Evolutionary conservation across 306 rosid genomes (phyloP), one percentile per base, ranked within the genome.

Genomic region (Datisca glomerata): DNA sequence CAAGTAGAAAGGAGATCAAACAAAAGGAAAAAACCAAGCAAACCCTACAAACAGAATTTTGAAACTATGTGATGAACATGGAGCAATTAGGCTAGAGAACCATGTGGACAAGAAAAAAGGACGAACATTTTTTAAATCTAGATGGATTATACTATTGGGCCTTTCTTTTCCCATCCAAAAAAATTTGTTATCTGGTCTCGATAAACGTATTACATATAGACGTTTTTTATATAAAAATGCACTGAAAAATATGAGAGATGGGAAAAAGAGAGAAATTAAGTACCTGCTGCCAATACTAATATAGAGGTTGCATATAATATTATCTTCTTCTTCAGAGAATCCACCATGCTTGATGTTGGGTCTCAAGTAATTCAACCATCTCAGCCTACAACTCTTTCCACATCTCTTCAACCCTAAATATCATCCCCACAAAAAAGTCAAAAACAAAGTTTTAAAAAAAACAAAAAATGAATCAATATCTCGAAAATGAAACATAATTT

Each of bases 201-300:
- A n/a, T n/a, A n/a, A n/a, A n/a, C n/a, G n/a, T n/a, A n/a, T n/a
- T n/a, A n/a, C n/a, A n/a, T n/a, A n/a, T n/a, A n/a, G n/a, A n/a
- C n/a, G n/a, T n/a, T n/a, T n/a, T n/a, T n/a, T n/a, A n/a, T n/a
- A n/a, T n/a, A n/a, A n/a, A n/a, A n/a, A n/a, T n/a, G n/a, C n/a
- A n/a, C n/a, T n/a, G n/a, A 12, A 36, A 38, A 18, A 38, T 14
- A 38, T 11, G 29, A 28, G 39, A 35, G 40, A 25, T n/a, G 34
- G 16, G 23, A 34, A 45, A 24, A 47, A 55, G 41, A 65, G 46
- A 54, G 27, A 49, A 15, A 37, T 4, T 31, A 45, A 27, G 6
- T 38, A 87, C 97, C 97, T 83, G 97, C 98, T 91, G 35, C 98
- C 98, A 61, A 91, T 91, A 78, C 98, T 91, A 24, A 91, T 91